These are phyloP conservation scores for Endocarpon pusillum DNA, from an alignment of 495 filamentous ascomycete species.

Conservation along the genomic window DNA sequence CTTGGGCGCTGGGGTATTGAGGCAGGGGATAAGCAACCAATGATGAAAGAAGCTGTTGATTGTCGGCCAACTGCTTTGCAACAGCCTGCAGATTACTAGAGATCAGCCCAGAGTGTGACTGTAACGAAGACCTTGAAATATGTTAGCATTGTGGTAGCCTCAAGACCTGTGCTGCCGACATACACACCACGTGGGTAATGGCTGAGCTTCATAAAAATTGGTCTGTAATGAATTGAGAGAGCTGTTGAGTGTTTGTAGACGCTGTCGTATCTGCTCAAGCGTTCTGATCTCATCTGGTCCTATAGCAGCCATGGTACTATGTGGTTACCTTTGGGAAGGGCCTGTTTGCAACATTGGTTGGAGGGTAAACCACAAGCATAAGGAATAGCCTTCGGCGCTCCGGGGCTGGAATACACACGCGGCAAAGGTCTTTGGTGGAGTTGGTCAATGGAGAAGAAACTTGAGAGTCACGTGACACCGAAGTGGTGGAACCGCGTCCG, in stretches of 20 bases:
- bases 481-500: no score
- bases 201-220: constrained; percentile 34
- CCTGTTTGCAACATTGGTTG: no score
- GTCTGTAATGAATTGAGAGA: constrained; percentile 44
- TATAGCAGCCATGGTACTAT: constrained; percentile 29
- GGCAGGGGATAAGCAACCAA: constrained; percentile 57
- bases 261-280: constrained; percentile 58
- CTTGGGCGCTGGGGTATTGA: constrained; percentile 56
- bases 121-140: constrained; percentile 43
- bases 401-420: no score
- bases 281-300: constrained; percentile 47
- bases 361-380: no score
- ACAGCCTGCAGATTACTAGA: constrained; percentile 43
- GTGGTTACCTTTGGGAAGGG: constrained; percentile 7
- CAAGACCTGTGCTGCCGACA: constrained; percentile 1
- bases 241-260: constrained; percentile 48
- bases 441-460: no score
- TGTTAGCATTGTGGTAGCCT: background rate
- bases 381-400: no score
- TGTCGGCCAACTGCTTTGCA: constrained; percentile 37
- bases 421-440: no score
- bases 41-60: constrained; percentile 41
- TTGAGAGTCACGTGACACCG: no score
- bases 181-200: constrained; percentile 42
- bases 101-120: constrained; percentile 47